phyloP scores from a whole-genome alignment of 202 grass and related monocot genomes.

The Carex arenaria region DNA sequence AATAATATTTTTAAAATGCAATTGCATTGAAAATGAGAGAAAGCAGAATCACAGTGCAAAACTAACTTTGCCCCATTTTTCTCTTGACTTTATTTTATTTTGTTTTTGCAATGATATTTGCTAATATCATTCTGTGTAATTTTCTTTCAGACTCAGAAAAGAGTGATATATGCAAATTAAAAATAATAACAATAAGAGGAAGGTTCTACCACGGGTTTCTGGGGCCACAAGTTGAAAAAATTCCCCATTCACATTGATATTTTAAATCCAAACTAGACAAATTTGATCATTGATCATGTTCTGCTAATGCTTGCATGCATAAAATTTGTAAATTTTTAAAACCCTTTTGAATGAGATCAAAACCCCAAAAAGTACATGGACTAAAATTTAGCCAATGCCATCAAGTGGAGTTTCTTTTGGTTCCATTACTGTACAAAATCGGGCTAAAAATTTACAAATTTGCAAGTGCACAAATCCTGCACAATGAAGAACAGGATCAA shows the following conservation, averaged over 20 bases:
- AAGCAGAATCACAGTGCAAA: background rate
- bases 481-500: background rate
- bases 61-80: conserved; percentile 7
- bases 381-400: background rate
- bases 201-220: background rate
- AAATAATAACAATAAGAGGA: background rate
- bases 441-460: background rate
- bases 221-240: background rate
- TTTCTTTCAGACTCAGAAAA: background rate
- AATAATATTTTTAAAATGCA: background rate
- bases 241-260: background rate
- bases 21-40: background rate
- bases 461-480: background rate
- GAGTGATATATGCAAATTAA: background rate
- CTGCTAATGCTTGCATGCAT: background rate
- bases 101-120: background rate
- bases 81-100: background rate
- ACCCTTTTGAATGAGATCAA: background rate
- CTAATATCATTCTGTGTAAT: background rate
- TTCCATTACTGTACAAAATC: background rate
- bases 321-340: background rate
- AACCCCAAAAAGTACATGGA: background rate
- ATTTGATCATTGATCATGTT: background rate
- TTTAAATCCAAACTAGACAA: background rate
- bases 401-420: background rate